Percentiles rank a stretch among this genome's conserved stretches.
Evolutionary conservation across 2,329 filamentous ascomycete genomes (phyloP).

Genomic region (Beauveria sp.): DNA sequence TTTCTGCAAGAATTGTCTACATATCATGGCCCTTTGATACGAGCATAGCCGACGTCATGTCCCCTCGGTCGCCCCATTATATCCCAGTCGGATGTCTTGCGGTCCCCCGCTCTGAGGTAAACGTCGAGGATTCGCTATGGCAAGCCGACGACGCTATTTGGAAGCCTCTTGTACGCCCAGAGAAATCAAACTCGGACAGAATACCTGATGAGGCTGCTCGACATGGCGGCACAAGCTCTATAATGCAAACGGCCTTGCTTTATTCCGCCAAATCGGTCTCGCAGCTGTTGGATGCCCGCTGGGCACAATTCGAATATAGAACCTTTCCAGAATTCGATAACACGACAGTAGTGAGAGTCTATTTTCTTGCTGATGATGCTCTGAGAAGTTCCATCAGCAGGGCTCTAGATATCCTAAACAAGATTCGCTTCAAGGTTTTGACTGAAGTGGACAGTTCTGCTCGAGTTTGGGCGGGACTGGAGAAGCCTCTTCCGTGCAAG

Average conservation of each 20-base stretch:
- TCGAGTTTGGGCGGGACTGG: slow-evolving; percentile 45
- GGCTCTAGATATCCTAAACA: slow-evolving; percentile 34
- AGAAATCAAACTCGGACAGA: background rate
- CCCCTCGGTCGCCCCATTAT: slow-evolving; percentile 19
- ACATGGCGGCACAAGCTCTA: slow-evolving; percentile 9
- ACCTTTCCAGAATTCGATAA: slow-evolving; percentile 15
- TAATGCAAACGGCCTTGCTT: slow-evolving; percentile 24
- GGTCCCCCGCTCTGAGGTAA: slow-evolving; percentile 18
- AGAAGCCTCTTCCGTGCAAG: slow-evolving; percentile 14
- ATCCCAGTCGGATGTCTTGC: slow-evolving; percentile 35
- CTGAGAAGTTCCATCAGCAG: slow-evolving; percentile 46
- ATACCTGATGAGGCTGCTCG: background rate
- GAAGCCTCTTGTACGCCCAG: background rate
- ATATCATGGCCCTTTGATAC: background rate
- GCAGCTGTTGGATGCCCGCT: slow-evolving; percentile 28
- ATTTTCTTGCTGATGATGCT: slow-evolving; percentile 60
- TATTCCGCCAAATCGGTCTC: slow-evolving; percentile 17
- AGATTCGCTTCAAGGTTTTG: slow-evolving; percentile 41
- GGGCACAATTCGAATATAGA: slow-evolving; percentile 38
- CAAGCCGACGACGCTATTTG: background rate
- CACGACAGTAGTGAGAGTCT: slow-evolving; percentile 41
- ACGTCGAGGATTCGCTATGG: background rate
- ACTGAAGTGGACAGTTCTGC: slow-evolving; percentile 46
- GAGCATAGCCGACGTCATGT: slow-evolving; percentile 14
- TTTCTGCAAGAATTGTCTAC: background rate